A percentile compares a stretch with the other conserved stretches of the same genome.
Evolutionary conservation across 1,284 basidiomycete genomes (phyloP).

Genomic region (Papiliotrema nemorosa): DNA sequence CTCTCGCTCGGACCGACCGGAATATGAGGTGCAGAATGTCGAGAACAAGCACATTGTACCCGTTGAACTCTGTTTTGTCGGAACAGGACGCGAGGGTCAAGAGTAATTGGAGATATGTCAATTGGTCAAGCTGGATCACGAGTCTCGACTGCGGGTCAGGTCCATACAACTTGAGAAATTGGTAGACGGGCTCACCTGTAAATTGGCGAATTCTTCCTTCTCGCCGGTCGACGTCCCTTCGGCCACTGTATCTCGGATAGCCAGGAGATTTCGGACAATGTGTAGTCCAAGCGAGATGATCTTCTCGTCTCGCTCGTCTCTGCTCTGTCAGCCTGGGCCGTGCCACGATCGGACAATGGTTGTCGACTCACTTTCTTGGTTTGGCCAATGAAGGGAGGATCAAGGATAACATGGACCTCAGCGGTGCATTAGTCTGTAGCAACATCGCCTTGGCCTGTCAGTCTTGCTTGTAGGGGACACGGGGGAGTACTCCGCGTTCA

Average conservation of each 20-base stretch:
- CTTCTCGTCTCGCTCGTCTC: conserved; percentile 74
- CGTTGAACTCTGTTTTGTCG: conserved; percentile 68
- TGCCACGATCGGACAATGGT: too few species aligned
- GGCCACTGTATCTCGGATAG: conserved; percentile 75
- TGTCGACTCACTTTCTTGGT: conserved; percentile 34
- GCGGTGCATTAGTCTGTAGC: conserved; percentile 21
- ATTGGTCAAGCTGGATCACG: conserved; percentile 65
- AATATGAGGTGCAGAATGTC: conserved; percentile 87
- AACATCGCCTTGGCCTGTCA: conserved; percentile 24
- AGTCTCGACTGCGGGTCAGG: conserved; percentile 56
- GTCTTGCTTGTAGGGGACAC: background rate
- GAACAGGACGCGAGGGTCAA: conserved; percentile 76
- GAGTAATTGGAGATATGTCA: conserved; percentile 71
- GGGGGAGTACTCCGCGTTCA: too few species aligned
- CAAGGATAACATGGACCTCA: conserved; percentile 44
- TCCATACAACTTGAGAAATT: background rate
- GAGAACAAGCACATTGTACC: conserved; percentile 79
- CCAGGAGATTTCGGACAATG: conserved; percentile 81
- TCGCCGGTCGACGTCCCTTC: conserved; percentile 67
- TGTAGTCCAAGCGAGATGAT: conserved; percentile 84
- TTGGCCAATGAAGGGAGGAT: conserved; percentile 47
- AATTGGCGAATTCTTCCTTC: conserved; percentile 66
- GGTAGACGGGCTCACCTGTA: conserved; percentile 56
- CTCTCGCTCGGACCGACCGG: conserved; percentile 65
- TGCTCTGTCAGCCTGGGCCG: conserved; percentile 5